phyloP scores from a whole-genome alignment of 305 asterid genomes.

The Fraxinus dipetala region DNA sequence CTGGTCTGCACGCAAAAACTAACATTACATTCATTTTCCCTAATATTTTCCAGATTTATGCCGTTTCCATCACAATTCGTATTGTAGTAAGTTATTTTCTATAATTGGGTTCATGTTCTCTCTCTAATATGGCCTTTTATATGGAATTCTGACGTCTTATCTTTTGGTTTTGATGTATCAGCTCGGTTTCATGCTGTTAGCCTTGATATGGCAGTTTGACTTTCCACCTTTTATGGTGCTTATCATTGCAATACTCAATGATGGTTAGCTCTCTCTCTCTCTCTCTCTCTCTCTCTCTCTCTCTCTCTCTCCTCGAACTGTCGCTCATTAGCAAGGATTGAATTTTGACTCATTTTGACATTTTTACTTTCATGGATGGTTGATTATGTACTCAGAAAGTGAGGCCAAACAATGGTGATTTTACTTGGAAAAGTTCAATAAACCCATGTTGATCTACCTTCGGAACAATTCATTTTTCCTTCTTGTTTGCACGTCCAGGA shows the following conservation, averaged over 20 bases:
- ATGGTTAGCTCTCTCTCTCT: constrained; percentile 45
- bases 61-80: constrained; percentile 99
- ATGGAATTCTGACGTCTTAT: constrained; percentile 4
- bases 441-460: neutral
- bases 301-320: constrained; percentile 8
- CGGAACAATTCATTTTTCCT: neutral
- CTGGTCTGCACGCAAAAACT: constrained; percentile 6
- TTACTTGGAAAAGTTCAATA: neutral
- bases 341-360: neutral
- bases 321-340: neutral
- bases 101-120: neutral
- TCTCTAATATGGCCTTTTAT: neutral
- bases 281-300: constrained; percentile 24
- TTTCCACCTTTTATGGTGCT: constrained; percentile 99
- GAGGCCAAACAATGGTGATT: neutral
- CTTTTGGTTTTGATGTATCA: constrained; percentile 32
- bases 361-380: neutral
- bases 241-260: constrained; percentile 93
- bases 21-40: constrained; percentile 10
- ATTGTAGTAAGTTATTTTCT: constrained; percentile 67
- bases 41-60: constrained; percentile 68
- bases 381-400: neutral
- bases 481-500: neutral
- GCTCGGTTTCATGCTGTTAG: constrained; percentile 97
- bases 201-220: constrained; percentile 91